phyloP scores from a whole-genome alignment of 345 rosid species.

The Firmiana major region DNA sequence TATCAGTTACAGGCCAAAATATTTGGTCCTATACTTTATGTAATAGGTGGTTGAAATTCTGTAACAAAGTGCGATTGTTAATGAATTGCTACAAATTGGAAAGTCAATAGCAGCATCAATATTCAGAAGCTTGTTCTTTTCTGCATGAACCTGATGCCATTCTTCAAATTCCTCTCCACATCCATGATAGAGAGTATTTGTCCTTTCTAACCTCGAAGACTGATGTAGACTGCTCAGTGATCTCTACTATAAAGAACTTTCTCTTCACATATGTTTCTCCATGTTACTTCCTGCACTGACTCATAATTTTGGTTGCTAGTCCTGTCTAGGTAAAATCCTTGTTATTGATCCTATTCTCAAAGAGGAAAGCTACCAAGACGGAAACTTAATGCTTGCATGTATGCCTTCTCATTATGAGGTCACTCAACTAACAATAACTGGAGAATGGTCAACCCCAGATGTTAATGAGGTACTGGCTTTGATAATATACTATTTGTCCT shows the following conservation, averaged over 20 bases:
- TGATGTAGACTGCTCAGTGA: background rate
- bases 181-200: background rate
- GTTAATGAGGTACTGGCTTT: slow-evolving; percentile 59
- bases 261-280: background rate
- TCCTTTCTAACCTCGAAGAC: background rate
- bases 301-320: background rate
- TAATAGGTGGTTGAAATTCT: background rate
- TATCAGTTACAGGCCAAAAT: background rate
- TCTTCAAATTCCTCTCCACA: background rate
- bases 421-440: slow-evolving; percentile 76
- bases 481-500: background rate
- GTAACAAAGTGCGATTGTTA: background rate
- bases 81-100: background rate
- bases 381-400: slow-evolving; percentile 70
- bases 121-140: background rate
- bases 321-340: no score
- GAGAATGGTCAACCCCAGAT: slow-evolving; percentile 81
- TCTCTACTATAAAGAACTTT: background rate
- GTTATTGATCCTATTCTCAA: no score
- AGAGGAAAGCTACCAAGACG: slow-evolving; percentile 59
- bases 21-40: background rate
- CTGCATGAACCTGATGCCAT: background rate
- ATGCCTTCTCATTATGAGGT: slow-evolving; percentile 92
- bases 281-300: background rate
- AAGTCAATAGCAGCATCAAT: background rate